These are phyloP conservation scores for Cyclaneusma minus DNA, from an alignment of 2,329 filamentous ascomycete species.

Conservation along the genomic window DNA sequence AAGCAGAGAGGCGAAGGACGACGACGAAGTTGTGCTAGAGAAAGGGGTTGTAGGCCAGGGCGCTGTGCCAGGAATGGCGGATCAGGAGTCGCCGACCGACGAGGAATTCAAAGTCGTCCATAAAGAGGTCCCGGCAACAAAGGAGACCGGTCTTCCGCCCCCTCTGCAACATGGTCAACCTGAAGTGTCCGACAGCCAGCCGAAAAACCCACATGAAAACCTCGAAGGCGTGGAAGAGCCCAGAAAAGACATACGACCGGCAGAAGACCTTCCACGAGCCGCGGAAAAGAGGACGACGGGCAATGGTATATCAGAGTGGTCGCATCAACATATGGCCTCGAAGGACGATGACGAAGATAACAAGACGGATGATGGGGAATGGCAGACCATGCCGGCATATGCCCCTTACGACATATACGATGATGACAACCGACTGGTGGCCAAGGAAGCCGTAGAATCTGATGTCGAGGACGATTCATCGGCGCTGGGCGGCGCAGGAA, in stretches of 20 bases:
- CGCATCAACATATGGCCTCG: constrained; percentile 63
- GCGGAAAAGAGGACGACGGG: constrained; percentile 3
- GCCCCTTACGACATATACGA: constrained; percentile 93
- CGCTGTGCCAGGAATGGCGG: constrained; percentile 1
- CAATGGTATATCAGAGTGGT: constrained; percentile 57
- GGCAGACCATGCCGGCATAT: constrained; percentile 91
- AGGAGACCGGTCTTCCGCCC: neutral
- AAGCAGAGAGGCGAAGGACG: constrained; percentile 7
- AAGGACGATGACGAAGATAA: constrained; percentile 34
- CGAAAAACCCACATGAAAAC: neutral
- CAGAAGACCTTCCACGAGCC: constrained; percentile 3
- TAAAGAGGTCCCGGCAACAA: neutral
- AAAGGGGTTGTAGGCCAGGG: constrained; percentile 6
- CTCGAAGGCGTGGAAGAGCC: neutral
- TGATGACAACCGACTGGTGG: constrained; percentile 77
- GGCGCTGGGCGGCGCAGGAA: constrained; percentile 72
- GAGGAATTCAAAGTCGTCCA: no score
- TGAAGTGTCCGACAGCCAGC: neutral
- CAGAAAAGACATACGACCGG: constrained; percentile 4
- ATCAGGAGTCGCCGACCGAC: neutral
- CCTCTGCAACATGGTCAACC: neutral
- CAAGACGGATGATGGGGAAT: constrained; percentile 50
- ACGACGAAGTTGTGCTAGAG: constrained; percentile 4
- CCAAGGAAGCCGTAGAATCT: constrained; percentile 57
- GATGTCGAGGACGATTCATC: constrained; percentile 59